Conservation (phyloP, 768 basidiomycete genomes). For the Obba rivulosa region DNA sequence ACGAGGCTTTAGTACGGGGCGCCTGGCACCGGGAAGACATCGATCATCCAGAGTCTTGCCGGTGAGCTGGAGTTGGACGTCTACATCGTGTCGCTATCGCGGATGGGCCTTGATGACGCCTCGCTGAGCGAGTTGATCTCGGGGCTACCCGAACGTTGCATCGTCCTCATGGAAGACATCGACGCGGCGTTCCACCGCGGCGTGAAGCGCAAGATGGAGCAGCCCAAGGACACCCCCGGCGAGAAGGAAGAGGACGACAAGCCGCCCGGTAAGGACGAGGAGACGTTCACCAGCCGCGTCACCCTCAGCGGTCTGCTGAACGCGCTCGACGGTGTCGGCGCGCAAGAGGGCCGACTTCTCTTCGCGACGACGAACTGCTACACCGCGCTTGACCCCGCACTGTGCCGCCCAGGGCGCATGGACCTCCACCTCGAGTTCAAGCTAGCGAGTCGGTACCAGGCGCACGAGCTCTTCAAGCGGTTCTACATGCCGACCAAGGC, state of each 20-base stretch:
- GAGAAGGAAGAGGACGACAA: constrained; percentile 1
- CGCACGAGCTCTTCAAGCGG: constrained; percentile 54
- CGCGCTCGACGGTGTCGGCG: constrained; percentile 74
- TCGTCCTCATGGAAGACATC: constrained; percentile 81
- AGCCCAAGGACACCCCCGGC: constrained; percentile 5
- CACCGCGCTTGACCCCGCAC: constrained; percentile 61
- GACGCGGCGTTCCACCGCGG: constrained; percentile 60
- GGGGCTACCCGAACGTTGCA: constrained; percentile 62
- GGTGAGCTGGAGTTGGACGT: constrained; percentile 75
- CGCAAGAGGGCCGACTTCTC: constrained; percentile 77
- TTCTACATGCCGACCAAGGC: constrained; percentile 51
- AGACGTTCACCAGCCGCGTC: constrained; percentile 30
- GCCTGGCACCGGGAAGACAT: constrained; percentile 77
- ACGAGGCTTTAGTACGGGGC: constrained; percentile 48
- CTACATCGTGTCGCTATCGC: constrained; percentile 66
- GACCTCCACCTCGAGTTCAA: constrained; percentile 76
- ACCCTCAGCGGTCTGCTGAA: constrained; percentile 73
- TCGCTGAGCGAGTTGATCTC: constrained; percentile 52
- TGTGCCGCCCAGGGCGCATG: constrained; percentile 76
- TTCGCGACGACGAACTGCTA: constrained; percentile 81
- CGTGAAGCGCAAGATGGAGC: constrained; percentile 12
- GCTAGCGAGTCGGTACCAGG: constrained; percentile 67
- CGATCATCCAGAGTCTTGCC: constrained; percentile 69
- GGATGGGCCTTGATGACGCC: constrained; percentile 57
- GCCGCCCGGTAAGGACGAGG: neutral